Evolutionary conservation across 1,284 basidiomycete genomes (phyloP).

Genomic region (Sanguinoderma infundibulare): DNA sequence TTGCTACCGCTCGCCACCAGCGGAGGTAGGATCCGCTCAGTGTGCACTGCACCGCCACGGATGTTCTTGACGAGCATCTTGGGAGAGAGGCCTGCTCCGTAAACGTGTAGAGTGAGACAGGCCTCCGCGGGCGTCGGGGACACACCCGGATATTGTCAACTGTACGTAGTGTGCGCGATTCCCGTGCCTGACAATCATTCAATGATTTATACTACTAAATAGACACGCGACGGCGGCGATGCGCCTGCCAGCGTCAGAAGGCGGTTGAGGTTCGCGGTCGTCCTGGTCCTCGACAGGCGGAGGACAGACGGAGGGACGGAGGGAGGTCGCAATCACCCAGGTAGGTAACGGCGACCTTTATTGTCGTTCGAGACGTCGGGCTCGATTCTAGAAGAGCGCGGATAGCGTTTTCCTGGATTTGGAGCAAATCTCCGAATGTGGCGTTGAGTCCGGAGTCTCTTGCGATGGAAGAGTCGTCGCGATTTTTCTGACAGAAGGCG

Average conservation of each 20-base stretch:
- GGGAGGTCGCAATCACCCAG: background rate
- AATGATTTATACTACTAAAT: too few relatives aligned
- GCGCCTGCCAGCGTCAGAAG: background rate
- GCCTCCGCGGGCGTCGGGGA: conserved; percentile 7
- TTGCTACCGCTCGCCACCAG: background rate
- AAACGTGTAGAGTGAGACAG: conserved; percentile 14
- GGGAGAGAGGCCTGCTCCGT: conserved; percentile 6
- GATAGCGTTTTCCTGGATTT: background rate
- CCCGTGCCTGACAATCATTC: conserved; percentile 5
- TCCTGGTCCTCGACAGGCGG: too few relatives aligned
- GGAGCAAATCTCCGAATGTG: background rate
- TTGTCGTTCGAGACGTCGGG: too few relatives aligned
- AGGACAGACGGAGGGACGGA: background rate
- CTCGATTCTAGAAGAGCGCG: background rate
- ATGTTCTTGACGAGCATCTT: conserved; percentile 15
- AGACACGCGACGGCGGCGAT: background rate
- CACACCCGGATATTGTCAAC: conserved; percentile 4
- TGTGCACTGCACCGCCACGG: conserved; percentile 19
- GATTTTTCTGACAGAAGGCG: background rate
- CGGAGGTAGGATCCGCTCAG: background rate
- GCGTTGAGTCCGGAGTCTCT: background rate
- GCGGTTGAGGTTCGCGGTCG: background rate
- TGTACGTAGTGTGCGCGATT: conserved; percentile 8
- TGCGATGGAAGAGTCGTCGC: background rate
- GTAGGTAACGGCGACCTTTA: background rate